Evolutionary conservation across 768 basidiomycete species (phyloP).

Genomic region (Dioszegia crocea): DNA sequence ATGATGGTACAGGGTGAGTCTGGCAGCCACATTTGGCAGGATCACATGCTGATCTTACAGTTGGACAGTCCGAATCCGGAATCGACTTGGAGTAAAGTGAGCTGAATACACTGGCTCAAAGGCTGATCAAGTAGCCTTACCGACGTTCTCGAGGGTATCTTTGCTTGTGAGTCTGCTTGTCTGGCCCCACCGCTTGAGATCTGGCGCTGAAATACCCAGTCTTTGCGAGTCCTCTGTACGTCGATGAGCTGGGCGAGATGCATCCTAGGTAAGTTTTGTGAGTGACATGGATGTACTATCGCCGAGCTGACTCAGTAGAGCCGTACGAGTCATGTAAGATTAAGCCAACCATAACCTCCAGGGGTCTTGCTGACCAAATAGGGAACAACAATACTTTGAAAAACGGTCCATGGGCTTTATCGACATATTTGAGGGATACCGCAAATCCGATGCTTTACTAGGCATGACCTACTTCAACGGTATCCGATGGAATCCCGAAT

Average conservation of each 20-base stretch:
- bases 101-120: neutral
- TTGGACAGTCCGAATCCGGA: slow-evolving; percentile 28
- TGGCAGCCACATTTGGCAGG: neutral
- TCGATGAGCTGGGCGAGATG: slow-evolving; percentile 37
- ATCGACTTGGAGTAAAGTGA: slow-evolving; percentile 33
- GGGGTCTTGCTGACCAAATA: slow-evolving; percentile 7
- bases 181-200: too few relatives aligned
- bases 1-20: slow-evolving; percentile 24
- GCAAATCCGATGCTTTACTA: slow-evolving; percentile 30
- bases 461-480: slow-evolving; percentile 26
- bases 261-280: slow-evolving; percentile 21
- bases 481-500: slow-evolving; percentile 21
- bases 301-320: slow-evolving; percentile 10
- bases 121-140: slow-evolving; percentile 19
- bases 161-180: slow-evolving; percentile 21
- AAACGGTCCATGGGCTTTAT: slow-evolving; percentile 26
- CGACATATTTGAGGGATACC: slow-evolving; percentile 26
- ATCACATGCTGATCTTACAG: neutral
- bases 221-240: slow-evolving; percentile 32
- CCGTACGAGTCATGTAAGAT: slow-evolving; percentile 27
- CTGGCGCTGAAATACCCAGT: too few relatives aligned
- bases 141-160: slow-evolving; percentile 29
- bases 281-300: neutral
- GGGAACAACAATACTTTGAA: slow-evolving; percentile 38
- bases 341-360: neutral